A percentile compares a stretch with the other conserved stretches of the same genome.
Conservation (phyloP, 352 stramenopile species). For the Poterioochromonas sp. region DNA sequence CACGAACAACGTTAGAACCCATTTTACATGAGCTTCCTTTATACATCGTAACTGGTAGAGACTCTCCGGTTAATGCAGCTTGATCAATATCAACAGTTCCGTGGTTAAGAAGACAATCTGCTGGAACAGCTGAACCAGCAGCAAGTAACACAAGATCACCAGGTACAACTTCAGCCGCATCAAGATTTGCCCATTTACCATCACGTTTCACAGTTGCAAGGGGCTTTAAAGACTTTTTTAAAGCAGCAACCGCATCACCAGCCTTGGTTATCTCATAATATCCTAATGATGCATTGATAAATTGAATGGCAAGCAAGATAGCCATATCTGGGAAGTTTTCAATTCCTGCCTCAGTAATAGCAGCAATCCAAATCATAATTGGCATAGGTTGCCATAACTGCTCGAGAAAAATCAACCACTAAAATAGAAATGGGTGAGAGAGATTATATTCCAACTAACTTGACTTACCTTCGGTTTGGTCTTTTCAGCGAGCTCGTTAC, state of each 20-base stretch:
- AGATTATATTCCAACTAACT: no score
- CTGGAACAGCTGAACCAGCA: slow-evolving; percentile 49
- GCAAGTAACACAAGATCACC: background rate
- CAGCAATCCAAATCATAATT: slow-evolving; percentile 77
- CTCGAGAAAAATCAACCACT: slow-evolving; percentile 48
- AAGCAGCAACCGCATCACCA: slow-evolving; percentile 62
- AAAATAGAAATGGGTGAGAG: background rate
- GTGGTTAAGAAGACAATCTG: background rate
- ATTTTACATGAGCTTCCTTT: slow-evolving; percentile 56
- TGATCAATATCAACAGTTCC: slow-evolving; percentile 50
- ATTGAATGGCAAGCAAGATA: slow-evolving; percentile 48
- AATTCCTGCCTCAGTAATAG: slow-evolving; percentile 58
- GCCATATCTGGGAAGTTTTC: slow-evolving; percentile 47
- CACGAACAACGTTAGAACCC: background rate
- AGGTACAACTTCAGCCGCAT: slow-evolving; percentile 31
- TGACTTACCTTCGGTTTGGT: slow-evolving; percentile 35
- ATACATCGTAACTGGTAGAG: slow-evolving; percentile 49
- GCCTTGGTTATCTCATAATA: slow-evolving; percentile 58
- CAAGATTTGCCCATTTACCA: background rate
- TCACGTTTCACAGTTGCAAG: slow-evolving; percentile 52
- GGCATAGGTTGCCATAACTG: slow-evolving; percentile 68
- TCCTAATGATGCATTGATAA: slow-evolving; percentile 47
- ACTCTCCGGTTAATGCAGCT: slow-evolving; percentile 58
- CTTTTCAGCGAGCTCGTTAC: slow-evolving; percentile 64
- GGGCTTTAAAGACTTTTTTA: slow-evolving; percentile 69